Conservation (phyloP, 345 rosid species). For the Acer saccharum region DNA sequence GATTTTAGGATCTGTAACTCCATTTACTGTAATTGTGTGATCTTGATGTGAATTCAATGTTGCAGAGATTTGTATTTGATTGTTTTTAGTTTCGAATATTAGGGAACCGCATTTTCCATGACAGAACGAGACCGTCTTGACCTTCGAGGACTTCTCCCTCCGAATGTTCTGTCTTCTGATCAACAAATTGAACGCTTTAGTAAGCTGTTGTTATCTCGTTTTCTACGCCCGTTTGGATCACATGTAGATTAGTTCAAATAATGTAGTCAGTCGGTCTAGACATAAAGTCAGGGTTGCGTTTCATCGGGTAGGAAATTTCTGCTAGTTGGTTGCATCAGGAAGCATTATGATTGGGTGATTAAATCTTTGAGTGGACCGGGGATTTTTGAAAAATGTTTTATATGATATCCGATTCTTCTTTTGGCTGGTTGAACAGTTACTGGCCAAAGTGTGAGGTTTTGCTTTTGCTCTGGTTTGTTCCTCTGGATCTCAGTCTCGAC, state of each 20-base stretch:
- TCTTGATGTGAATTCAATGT: not conserved
- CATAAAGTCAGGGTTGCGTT: too few species aligned
- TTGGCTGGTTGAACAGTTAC: too few species aligned
- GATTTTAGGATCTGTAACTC: not conserved
- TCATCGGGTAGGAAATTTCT: too few species aligned
- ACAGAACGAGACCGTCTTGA: constrained; percentile 96
- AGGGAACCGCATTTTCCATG: constrained; percentile 97
- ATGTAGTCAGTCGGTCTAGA: too few species aligned
- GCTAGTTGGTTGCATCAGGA: not conserved
- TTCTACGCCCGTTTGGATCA: not conserved
- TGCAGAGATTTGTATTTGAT: not conserved
- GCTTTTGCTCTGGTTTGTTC: too few species aligned
- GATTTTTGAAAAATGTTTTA: too few species aligned
- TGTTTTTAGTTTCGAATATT: not conserved
- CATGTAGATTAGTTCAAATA: not conserved
- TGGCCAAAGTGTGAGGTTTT: too few species aligned
- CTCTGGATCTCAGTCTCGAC: too few species aligned
- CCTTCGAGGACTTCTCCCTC: constrained; percentile 96
- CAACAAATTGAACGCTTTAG: constrained; percentile 96
- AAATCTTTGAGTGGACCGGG: not conserved
- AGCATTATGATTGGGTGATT: not conserved
- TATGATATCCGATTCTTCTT: too few species aligned
- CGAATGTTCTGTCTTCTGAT: constrained; percentile 75
- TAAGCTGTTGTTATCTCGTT: constrained; percentile 31
- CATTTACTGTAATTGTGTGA: not conserved